Conservation (phyloP, 495 filamentous ascomycete species). For the Hypoxylon lienhwacheense region DNA sequence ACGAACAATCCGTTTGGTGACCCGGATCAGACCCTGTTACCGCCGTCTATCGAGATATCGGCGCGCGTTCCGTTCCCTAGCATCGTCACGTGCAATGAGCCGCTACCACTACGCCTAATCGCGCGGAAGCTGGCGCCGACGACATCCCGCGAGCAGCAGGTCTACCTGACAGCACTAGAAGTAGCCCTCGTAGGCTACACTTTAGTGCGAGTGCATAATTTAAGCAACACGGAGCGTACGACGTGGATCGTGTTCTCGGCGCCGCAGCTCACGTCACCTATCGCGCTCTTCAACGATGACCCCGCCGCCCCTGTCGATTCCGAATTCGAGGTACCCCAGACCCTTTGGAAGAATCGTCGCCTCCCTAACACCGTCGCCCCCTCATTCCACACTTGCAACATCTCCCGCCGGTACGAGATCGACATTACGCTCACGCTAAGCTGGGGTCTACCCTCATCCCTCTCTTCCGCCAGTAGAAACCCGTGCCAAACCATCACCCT, state of each 20-base stretch:
- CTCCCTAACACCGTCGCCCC: conserved; percentile 86
- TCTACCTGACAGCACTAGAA: conserved; percentile 78
- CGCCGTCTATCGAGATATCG: conserved; percentile 64
- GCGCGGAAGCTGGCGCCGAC: conserved; percentile 70
- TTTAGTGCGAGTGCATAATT: conserved; percentile 70
- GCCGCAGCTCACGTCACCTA: conserved; percentile 58
- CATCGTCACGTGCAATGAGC: conserved; percentile 84
- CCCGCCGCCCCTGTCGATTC: conserved; percentile 61
- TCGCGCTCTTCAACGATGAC: conserved; percentile 58
- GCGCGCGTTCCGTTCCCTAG: conserved; percentile 84
- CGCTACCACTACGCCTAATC: conserved; percentile 78
- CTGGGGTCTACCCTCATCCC: conserved; percentile 43
- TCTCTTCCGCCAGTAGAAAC: conserved; percentile 3
- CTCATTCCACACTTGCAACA: conserved; percentile 85
- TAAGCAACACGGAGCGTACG: conserved; percentile 63
- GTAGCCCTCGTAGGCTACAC: conserved; percentile 81
- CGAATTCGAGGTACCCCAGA: conserved; percentile 67
- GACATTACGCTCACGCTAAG: conserved; percentile 77
- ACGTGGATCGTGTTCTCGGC: conserved; percentile 70
- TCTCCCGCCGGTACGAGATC: conserved; percentile 76
- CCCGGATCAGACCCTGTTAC: conserved; percentile 9
- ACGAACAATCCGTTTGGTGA: conserved; percentile 11
- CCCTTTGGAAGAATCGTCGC: conserved; percentile 66
- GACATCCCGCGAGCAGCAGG: conserved; percentile 50
- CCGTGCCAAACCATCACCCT: conserved; percentile 69